Evolutionary conservation across 202 grass and related monocot species (phyloP), one percentile per base, ranked within the genome.

Genomic region (Digitaria exilis): DNA sequence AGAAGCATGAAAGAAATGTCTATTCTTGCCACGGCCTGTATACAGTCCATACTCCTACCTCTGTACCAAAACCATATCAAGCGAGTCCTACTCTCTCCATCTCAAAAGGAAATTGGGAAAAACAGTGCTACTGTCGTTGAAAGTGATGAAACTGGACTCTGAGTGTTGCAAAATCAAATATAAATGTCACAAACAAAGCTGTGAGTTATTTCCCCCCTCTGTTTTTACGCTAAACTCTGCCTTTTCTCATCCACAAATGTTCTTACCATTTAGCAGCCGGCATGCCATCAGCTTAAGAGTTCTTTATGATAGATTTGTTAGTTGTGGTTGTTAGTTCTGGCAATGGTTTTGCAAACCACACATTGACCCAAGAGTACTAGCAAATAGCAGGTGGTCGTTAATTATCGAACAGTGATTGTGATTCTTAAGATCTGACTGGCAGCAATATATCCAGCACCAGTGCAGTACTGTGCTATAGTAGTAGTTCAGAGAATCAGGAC

Each of bases 1-100:
- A 4, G 24, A 31, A 37, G 28, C 46, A 19, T 52, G 14, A 71
- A 82, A 71, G 42, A 62, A 25, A 65, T 79, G 26, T 55, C 69
- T 84, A 69, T 54, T 80, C 48, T 61, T 75, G 42, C 52, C 17
- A 26, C 68, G 43, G 18, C 39, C 15, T 49, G 39, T 21, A 75
- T 58, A 24, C 29, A 22, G 24, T 59, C n/a, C 51, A 59, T 28
- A 21, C 37, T 39, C 37, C 5, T 1, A 16, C 18, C 31, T 41
- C 8, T 69, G 16, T 62, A 32, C 13, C 54, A 63, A 29, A 29
- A 54, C 28, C 35, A 43, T 67, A 43, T 67, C 19, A 24, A 22
- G 13, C 5, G 1, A 16, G 11, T 50, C 17, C 48, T 17, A 2
- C 3, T 24, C n/a, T 44, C 64, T 67, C 41, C 12, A 25, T 43